phyloP scores from a whole-genome alignment of 495 filamentous ascomycete genomes.

The Talaromyces adpressus region DNA sequence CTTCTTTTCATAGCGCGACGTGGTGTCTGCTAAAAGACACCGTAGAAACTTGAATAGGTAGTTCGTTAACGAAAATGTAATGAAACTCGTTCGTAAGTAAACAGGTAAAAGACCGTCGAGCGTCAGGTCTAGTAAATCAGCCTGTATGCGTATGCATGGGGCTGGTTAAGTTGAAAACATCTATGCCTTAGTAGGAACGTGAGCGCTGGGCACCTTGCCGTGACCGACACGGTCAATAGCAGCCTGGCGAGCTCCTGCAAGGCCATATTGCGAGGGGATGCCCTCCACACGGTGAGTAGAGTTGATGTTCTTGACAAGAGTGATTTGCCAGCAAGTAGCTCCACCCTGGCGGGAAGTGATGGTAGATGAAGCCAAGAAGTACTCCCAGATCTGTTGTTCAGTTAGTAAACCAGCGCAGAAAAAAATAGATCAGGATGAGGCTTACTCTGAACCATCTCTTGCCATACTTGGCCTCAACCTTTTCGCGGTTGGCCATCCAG shows the following conservation, averaged over 20 bases:
- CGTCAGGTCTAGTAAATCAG: not conserved
- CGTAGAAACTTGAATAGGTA: not conserved
- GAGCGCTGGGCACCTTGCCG: slow-evolving; percentile 34
- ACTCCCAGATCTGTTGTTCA: slow-evolving; percentile 85
- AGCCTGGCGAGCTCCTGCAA: slow-evolving; percentile 58
- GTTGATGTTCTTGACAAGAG: slow-evolving; percentile 96
- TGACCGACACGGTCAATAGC: slow-evolving; percentile 30
- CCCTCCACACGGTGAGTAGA: slow-evolving; percentile 90
- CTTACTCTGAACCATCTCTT: slow-evolving; percentile 92
- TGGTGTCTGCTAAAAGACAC: not conserved
- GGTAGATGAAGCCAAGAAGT: slow-evolving; percentile 89
- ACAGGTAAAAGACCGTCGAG: not conserved
- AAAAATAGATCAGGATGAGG: not conserved
- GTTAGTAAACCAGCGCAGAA: not conserved
- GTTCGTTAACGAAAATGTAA: not conserved
- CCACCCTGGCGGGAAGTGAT: slow-evolving; percentile 89
- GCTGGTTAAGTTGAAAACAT: not conserved
- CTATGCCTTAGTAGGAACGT: slow-evolving; percentile 16
- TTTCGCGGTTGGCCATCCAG: slow-evolving; percentile 94
- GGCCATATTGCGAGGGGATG: slow-evolving; percentile 63
- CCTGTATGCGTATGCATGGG: not conserved
- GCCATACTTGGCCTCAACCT: slow-evolving; percentile 93
- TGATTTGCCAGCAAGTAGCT: slow-evolving; percentile 95
- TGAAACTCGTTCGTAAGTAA: not conserved
- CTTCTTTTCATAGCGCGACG: not conserved